Evolutionary conservation across 2,329 filamentous ascomycete species (phyloP).

Genomic region (Thermothelomyces thermophilus): DNA sequence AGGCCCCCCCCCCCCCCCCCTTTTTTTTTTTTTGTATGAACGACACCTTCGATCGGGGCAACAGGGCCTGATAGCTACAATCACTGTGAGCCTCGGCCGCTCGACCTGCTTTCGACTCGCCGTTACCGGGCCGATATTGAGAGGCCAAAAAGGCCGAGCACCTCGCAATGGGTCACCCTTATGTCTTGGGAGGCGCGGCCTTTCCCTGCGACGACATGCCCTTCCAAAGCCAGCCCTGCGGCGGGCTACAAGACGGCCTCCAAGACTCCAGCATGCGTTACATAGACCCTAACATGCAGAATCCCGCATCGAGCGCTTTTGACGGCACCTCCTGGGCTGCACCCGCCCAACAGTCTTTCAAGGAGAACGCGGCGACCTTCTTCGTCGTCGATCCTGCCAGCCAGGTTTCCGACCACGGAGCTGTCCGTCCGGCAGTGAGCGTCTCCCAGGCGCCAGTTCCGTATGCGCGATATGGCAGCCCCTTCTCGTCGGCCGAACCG

Average conservation of each 20-base stretch:
- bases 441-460: slow-evolving; percentile 19
- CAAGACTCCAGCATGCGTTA: slow-evolving; percentile 4
- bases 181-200: neutral
- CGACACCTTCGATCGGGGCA: too few species aligned
- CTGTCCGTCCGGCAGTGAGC: slow-evolving; percentile 6
- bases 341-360: slow-evolving; percentile 27
- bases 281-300: slow-evolving; percentile 28
- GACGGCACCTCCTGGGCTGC: slow-evolving; percentile 19
- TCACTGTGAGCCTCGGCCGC: too few species aligned
- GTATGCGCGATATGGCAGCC: slow-evolving; percentile 30
- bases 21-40: too few species aligned
- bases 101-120: neutral
- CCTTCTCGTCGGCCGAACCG: slow-evolving; percentile 33
- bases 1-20: too few species aligned
- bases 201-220: slow-evolving; percentile 7
- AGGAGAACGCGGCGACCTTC: slow-evolving; percentile 27
- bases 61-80: neutral
- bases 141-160: neutral
- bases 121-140: neutral
- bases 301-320: slow-evolving; percentile 17
- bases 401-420: slow-evolving; percentile 9
- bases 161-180: slow-evolving; percentile 11
- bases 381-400: slow-evolving; percentile 23
- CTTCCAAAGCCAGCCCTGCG: slow-evolving; percentile 5
- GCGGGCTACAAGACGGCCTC: slow-evolving; percentile 7